Conservation (phyloP, 768 basidiomycete species). For the Boletus fagicola region DNA sequence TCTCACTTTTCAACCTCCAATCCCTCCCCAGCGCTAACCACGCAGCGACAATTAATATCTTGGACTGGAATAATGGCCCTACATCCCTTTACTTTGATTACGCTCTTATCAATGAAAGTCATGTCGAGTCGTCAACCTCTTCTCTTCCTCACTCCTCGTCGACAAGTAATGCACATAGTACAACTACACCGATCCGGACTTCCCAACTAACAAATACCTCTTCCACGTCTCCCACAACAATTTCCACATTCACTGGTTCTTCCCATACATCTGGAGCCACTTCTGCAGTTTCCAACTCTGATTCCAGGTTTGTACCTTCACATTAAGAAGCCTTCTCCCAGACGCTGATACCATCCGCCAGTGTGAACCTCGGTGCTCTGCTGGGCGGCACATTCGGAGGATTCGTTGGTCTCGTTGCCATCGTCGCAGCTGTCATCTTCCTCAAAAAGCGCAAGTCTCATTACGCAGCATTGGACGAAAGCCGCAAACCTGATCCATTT, state of each 20-base stretch:
- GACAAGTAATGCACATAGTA: neutral
- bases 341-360: slow-evolving; percentile 1
- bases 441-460: slow-evolving; percentile 6
- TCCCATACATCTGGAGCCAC: neutral
- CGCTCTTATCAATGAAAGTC: slow-evolving; percentile 12
- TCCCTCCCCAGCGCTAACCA: slow-evolving; percentile 9
- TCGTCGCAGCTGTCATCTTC: slow-evolving; percentile 1
- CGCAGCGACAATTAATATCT: slow-evolving; percentile 8
- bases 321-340: too few relatives aligned
- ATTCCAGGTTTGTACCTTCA: slow-evolving; percentile 1
- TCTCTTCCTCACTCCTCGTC: too few relatives aligned
- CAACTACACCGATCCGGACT: neutral
- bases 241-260: neutral
- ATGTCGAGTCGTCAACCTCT: neutral
- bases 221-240: neutral
- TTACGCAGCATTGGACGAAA: neutral
- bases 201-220: neutral
- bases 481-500: slow-evolving; percentile 6
- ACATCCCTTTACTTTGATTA: slow-evolving; percentile 18
- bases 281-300: neutral
- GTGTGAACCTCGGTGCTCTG: slow-evolving; percentile 4
- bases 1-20: slow-evolving; percentile 17
- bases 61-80: slow-evolving; percentile 3
- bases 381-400: slow-evolving; percentile 10
- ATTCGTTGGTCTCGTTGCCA: neutral